Evolutionary conservation across 192 early-diverging fungal genomes (phyloP), one percentile per base, ranked within the genome.

Genomic region (Coemansia aciculifera): DNA sequence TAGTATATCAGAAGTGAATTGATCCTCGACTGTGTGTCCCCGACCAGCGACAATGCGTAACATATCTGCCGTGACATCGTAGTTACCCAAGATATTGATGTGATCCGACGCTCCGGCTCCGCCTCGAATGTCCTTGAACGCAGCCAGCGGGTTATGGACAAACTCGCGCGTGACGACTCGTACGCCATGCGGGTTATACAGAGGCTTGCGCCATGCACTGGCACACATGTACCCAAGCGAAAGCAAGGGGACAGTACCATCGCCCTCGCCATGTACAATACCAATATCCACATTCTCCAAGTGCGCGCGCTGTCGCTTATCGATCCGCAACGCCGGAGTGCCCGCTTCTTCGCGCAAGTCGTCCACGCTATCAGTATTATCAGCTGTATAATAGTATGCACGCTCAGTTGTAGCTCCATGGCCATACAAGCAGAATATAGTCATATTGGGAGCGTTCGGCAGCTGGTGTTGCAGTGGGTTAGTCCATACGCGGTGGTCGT

Each of bases 151-250:
- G 49, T 79, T 82, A 46, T 93, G 85, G 49, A 68, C 59, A 75
- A 87, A 92, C 79, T 96, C 94, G 27, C 89, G 82, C 0, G 90
- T 87, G 15, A 92, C 87, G 3, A 94, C 73, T 3, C 86, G 75
- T 56, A 90, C 83, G n/a, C 81, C 81, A 44, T 86, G 79, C 31
- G 95, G 95, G 72, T 96, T 96, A 69, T 90, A 95, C 62, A 92
- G 81, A 10, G 85, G 79, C 70, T 91, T 87, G 40, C 84, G 86
- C 95, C 95, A 96, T 15, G 91, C 95, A 10, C 86, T 79, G 12
- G 85, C 84, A 63, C 94, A 94, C 95, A 96, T 96, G 74, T 92
- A 95, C 4, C 93, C 93, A 3, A 90, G 79, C 7, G 92, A 94
- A 32, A 96, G 48, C 17, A 96, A 73, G 0, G 95, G 95, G 2